These are phyloP conservation scores for Geotrichum macrosporum DNA, from an alignment of 1,139 yeast genomes.

Conservation along the genomic window DNA sequence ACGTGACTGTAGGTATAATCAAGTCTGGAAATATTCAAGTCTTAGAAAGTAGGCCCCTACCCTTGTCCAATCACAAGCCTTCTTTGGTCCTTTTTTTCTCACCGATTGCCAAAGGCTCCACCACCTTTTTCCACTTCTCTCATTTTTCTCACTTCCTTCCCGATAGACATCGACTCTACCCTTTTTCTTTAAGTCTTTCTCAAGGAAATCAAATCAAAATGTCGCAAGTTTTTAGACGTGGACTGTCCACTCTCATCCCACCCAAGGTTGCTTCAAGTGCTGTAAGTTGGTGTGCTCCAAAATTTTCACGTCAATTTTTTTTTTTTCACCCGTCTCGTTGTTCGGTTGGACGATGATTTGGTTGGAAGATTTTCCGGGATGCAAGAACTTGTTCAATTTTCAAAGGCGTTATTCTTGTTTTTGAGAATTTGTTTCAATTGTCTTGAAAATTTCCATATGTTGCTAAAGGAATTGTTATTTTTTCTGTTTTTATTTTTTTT, in stretches of 20 bases:
- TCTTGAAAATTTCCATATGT: too few relatives aligned
- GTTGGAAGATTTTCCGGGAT: background rate
- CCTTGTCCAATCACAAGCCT: background rate
- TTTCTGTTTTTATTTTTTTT: background rate
- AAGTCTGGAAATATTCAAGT: too few relatives aligned
- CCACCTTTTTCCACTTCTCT: background rate
- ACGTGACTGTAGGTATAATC: too few relatives aligned
- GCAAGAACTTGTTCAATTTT: background rate
- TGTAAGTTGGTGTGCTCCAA: constrained; percentile 67
- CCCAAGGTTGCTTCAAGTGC: constrained; percentile 97
- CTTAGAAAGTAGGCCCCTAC: background rate
- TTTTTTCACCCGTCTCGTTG: background rate
- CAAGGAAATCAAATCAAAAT: constrained; percentile 36
- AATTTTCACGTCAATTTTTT: background rate
- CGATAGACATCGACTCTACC: background rate
- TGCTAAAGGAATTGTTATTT: background rate
- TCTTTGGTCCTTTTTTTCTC: background rate
- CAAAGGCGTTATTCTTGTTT: background rate
- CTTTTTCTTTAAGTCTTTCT: background rate
- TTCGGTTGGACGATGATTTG: background rate
- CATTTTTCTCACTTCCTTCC: background rate
- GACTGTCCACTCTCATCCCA: constrained; percentile 92
- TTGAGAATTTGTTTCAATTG: too few relatives aligned
- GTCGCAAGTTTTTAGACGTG: constrained; percentile 89
- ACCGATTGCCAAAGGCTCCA: background rate